Base-by-base conservation (phyloP, 228 moss, liverwort and hornwort species). In the Sphagnum fallax region DNA sequence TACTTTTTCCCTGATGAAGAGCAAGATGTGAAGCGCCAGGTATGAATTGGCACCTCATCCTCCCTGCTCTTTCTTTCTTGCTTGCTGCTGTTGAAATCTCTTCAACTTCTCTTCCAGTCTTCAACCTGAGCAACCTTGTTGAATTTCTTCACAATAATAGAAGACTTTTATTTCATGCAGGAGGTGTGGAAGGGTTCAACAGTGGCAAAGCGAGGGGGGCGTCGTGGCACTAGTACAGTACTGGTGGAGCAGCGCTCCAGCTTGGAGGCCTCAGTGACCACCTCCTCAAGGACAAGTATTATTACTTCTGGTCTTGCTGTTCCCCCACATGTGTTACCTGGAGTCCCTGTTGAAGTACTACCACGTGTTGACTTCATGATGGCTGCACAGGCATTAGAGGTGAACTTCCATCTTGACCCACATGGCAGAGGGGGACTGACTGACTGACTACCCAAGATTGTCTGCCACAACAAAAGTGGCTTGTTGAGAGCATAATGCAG, bases 1-100 rank as follows among this genome's bases (percentile, higher is more conserved):
- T 97, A 97, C 72, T 91, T 97, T 65, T 97, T 97, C 64, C 97
- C 97, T 58, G 97, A 91, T 68, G 97, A 97, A 58, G 97, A 97
- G 74, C 88, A 91, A 73, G 91, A 93, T 63, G 84, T 81, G 68
- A 87, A 87, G 71, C 87, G 87, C 68, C 87, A 87, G 87, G 87
- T 71, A 14, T 49, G 49, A 13, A 10, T 9, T 4, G 9, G 8
- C 55, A 8, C 55, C 12, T 12, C 55, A 8, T 55, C 55, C 55
- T 12, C 55, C 55, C 55, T 12, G 8, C 55, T 55, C 55, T 55
- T 12, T 55, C 55, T 55, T 12, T 55, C 9, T 8, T 55, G 55
- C 9, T 8, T 55, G 55, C 55, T 32, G 32, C 32, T 32, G 32
- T 32, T 3, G 32, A 32, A 32, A 32, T 32, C 32, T 32, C 32